phyloP scores from a whole-genome alignment of 371 early-diverging fungal species.

The Mortierella sp. region DNA sequence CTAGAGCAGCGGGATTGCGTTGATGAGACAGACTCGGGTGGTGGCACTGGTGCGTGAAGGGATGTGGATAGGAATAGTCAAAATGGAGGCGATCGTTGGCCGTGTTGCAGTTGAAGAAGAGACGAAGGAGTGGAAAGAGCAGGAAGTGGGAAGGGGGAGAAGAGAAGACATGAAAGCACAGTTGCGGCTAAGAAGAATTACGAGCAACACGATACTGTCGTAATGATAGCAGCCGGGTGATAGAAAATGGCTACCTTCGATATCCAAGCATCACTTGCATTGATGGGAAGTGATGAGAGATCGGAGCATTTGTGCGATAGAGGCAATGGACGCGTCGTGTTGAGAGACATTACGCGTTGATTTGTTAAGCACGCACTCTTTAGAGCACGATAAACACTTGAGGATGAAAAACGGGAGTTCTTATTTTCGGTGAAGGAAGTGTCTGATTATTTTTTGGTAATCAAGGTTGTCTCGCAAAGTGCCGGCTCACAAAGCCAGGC shows the following conservation, averaged over 20 bases:
- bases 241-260: neutral
- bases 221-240: neutral
- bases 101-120: neutral
- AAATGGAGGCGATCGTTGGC: neutral
- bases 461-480: conserved; percentile 23
- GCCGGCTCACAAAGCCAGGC: conserved; percentile 51
- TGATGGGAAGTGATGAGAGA: neutral
- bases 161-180: neutral
- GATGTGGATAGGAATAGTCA: neutral
- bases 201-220: neutral
- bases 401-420: too few relatives aligned
- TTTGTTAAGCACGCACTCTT: neutral
- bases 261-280: too few relatives aligned
- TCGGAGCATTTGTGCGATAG: neutral
- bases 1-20: neutral
- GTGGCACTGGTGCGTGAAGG: neutral
- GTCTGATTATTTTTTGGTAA: neutral
- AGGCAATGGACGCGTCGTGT: neutral
- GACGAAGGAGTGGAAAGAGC: neutral
- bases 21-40: neutral
- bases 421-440: too few relatives aligned
- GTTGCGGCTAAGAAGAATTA: neutral
- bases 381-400: too few relatives aligned
- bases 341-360: neutral
- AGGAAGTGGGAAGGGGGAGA: neutral